Conservation (phyloP, 495 filamentous ascomycete species). For the Lentithecium fluviatile region DNA sequence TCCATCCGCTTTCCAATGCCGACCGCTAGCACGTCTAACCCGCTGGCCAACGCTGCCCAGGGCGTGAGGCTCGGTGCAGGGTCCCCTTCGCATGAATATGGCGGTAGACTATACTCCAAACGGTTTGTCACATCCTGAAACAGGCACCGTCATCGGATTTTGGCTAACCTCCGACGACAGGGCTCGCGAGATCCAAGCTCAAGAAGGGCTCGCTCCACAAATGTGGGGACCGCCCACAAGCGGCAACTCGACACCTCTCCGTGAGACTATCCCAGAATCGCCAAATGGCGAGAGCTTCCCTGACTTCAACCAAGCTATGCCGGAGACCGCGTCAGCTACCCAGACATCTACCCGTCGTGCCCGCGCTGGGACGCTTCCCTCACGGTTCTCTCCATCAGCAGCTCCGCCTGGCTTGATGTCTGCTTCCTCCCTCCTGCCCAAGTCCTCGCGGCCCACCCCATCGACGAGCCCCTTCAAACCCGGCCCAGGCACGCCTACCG, state of each 20-base stretch:
- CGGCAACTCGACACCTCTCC: slow-evolving; percentile 90
- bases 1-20: slow-evolving; percentile 74
- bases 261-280: slow-evolving; percentile 96
- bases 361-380: slow-evolving; percentile 94
- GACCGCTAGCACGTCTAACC: slow-evolving; percentile 60
- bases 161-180: slow-evolving; percentile 48
- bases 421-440: slow-evolving; percentile 66
- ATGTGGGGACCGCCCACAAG: slow-evolving; percentile 96
- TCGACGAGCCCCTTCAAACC: slow-evolving; percentile 89
- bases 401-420: slow-evolving; percentile 52
- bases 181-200: slow-evolving; percentile 93
- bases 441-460: slow-evolving; percentile 83
- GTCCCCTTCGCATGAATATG: slow-evolving; percentile 92
- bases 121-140: slow-evolving; percentile 61
- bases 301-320: slow-evolving; percentile 68
- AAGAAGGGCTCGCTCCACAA: slow-evolving; percentile 84
- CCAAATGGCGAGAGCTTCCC: slow-evolving; percentile 94
- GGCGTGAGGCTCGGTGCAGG: slow-evolving; percentile 83
- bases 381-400: slow-evolving; percentile 70
- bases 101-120: slow-evolving; percentile 81
- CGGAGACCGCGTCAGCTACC: slow-evolving; percentile 48
- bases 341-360: slow-evolving; percentile 65
- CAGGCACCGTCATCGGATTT: slow-evolving; percentile 21
- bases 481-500: slow-evolving; percentile 67
- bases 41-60: slow-evolving; percentile 67